Evolutionary conservation across 495 filamentous ascomycete species (phyloP).

Genomic region (Aspergillus cristatus): DNA sequence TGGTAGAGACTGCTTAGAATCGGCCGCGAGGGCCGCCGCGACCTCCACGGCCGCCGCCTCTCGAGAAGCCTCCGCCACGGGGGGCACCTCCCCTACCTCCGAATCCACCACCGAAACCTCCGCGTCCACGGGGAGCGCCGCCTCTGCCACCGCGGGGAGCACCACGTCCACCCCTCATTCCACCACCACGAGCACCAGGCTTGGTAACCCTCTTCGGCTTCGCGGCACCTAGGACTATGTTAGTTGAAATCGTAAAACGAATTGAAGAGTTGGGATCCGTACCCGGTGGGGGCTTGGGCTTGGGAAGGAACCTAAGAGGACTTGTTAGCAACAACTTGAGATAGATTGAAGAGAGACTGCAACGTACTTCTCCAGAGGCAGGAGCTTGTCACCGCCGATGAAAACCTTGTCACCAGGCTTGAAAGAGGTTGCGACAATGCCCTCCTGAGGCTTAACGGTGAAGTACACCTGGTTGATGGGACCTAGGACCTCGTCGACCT

Average conservation of each 20-base stretch:
- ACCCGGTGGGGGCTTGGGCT: constrained; percentile 77
- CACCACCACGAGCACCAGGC: constrained; percentile 31
- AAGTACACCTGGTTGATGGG: constrained; percentile 96
- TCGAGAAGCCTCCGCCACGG: constrained; percentile 25
- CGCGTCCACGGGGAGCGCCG: constrained; percentile 36
- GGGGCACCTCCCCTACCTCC: constrained; percentile 10
- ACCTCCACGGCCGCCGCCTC: constrained; percentile 22
- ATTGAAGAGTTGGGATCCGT: constrained; percentile 26
- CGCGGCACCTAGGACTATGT: constrained; percentile 30
- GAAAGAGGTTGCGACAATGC: constrained; percentile 90
- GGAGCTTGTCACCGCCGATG: constrained; percentile 87
- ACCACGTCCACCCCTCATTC: constrained; percentile 35
- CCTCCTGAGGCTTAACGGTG: constrained; percentile 92
- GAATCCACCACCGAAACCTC: constrained; percentile 21
- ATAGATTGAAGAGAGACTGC: constrained; percentile 4
- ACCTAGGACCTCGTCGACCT: constrained; percentile 63
- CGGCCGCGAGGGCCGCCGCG: constrained; percentile 30
- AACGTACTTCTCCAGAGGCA: constrained; percentile 78
- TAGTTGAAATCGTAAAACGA: constrained; percentile 11
- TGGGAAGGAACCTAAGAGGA: constrained; percentile 68
- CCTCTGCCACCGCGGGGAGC: constrained; percentile 35
- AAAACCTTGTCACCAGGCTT: constrained; percentile 94
- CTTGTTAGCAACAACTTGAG: constrained; percentile 9
- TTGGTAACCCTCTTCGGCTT: constrained; percentile 49
- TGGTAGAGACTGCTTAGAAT: constrained; percentile 23